A percentile compares a stretch with the other conserved stretches of the same genome.
These are phyloP conservation scores for Phytopythium delawarense DNA, from an alignment of 352 stramenopile genomes.

Conservation along the genomic window DNA sequence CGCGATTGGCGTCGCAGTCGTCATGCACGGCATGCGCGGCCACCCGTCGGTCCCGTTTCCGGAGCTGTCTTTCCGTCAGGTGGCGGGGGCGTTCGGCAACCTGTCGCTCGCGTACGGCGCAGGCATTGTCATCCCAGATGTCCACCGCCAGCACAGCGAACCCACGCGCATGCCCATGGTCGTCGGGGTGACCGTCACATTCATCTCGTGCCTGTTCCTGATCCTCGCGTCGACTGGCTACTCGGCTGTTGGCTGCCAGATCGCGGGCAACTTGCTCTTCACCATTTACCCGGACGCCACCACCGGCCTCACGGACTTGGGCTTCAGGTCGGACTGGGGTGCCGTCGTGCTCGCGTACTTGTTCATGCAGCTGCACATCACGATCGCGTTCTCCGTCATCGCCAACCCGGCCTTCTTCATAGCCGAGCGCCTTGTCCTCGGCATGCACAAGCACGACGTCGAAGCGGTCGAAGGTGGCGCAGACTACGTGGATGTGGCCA, in stretches of 20 bases:
- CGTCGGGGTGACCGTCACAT: conserved; percentile 19
- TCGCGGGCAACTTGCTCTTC: conserved; percentile 49
- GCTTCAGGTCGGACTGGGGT: conserved; percentile 8
- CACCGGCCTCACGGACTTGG: not conserved
- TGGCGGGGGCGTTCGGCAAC: conserved; percentile 29
- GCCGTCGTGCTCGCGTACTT: conserved; percentile 32
- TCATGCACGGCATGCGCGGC: conserved; percentile 4
- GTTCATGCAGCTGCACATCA: conserved; percentile 51
- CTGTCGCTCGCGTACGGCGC: conserved; percentile 22
- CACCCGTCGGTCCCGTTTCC: conserved; percentile 16
- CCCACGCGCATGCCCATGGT: conserved; percentile 28
- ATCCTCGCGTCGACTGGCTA: conserved; percentile 23
- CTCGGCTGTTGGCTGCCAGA: conserved; percentile 32
- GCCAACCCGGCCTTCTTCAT: conserved; percentile 40
- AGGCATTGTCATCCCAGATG: conserved; percentile 25
- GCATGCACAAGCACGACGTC: conserved; percentile 25
- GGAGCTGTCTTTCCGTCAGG: conserved; percentile 21
- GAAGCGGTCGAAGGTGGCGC: too few relatives aligned
- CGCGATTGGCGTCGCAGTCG: conserved; percentile 13
- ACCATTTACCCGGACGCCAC: conserved; percentile 16
- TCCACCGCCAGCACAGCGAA: conserved; percentile 29
- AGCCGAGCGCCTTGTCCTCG: conserved; percentile 34
- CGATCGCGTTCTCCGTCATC: conserved; percentile 41
- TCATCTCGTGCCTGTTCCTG: conserved; percentile 32
- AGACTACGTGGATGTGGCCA: too few relatives aligned